A percentile compares a stretch with the other conserved stretches of the same genome.
These are phyloP conservation scores for Rhodotorula diobovata DNA, from an alignment of 768 basidiomycete genomes.

Conservation along the genomic window DNA sequence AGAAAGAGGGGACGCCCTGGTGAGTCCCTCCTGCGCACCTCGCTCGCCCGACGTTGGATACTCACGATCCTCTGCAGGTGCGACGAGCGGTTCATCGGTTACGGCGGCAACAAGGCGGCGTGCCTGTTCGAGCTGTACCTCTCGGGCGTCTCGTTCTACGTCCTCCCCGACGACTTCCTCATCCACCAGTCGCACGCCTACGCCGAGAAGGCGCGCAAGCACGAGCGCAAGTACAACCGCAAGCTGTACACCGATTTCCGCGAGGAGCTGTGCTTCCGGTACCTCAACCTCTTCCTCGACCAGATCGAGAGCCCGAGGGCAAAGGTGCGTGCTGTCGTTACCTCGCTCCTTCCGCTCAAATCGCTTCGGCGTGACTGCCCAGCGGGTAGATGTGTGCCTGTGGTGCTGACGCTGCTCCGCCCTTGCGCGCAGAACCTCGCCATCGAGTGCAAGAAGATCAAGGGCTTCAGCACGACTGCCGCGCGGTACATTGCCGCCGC, in stretches of 20 bases:
- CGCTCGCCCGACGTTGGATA: not conserved
- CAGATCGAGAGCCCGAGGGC: slow-evolving; percentile 53
- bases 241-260: slow-evolving; percentile 72
- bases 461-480: slow-evolving; percentile 40
- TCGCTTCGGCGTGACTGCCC: too few species aligned
- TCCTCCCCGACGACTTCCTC: slow-evolving; percentile 79
- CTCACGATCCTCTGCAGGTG: slow-evolving; percentile 56
- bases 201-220: slow-evolving; percentile 66
- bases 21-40: slow-evolving; percentile 44
- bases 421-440: slow-evolving; percentile 34
- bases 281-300: slow-evolving; percentile 60
- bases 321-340: slow-evolving; percentile 41
- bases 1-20: slow-evolving; percentile 70
- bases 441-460: slow-evolving; percentile 45
- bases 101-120: slow-evolving; percentile 88
- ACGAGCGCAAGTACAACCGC: slow-evolving; percentile 71
- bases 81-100: slow-evolving; percentile 83
- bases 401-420: not conserved
- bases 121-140: slow-evolving; percentile 88
- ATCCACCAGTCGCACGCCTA: slow-evolving; percentile 81
- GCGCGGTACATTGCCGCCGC: slow-evolving; percentile 33
- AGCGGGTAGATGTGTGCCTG: too few species aligned
- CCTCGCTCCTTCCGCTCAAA: slow-evolving; percentile 49
- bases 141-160: slow-evolving; percentile 75
- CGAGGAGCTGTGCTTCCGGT: slow-evolving; percentile 69